Evolutionary conservation across 2,329 filamentous ascomycete species (phyloP).

Genomic region (Colletotrichum higginsianum): DNA sequence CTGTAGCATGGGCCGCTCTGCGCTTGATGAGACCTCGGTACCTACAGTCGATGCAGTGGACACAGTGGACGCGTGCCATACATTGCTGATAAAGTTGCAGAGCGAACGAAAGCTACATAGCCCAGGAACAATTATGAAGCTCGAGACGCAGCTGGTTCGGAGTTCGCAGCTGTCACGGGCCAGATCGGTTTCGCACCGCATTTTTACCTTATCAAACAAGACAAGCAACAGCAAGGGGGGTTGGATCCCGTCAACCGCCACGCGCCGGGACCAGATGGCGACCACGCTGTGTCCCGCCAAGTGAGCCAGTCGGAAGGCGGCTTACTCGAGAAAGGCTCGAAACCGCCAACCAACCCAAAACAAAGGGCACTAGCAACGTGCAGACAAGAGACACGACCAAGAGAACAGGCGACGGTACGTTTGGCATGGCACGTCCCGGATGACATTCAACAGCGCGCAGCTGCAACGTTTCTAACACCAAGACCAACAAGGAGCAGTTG

Average conservation of each 20-base stretch:
- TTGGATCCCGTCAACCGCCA: constrained; percentile 18
- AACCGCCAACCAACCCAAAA: constrained; percentile 32
- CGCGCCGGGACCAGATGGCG: constrained; percentile 30
- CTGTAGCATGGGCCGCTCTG: constrained; percentile 33
- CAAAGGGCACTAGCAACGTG: constrained; percentile 26
- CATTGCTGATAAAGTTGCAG: constrained; percentile 14
- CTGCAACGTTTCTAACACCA: constrained; percentile 18
- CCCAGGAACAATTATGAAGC: constrained; percentile 10
- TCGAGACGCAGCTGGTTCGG: constrained; percentile 17
- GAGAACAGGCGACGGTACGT: background rate
- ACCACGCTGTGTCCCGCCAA: constrained; percentile 19
- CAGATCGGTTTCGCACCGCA: constrained; percentile 24
- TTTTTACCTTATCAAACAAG: constrained; percentile 26
- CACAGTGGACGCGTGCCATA: constrained; percentile 5
- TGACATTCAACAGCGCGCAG: constrained; percentile 11
- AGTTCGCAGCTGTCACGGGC: constrained; percentile 28
- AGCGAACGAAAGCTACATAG: constrained; percentile 12
- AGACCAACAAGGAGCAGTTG: background rate
- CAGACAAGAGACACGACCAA: constrained; percentile 2
- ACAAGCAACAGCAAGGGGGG: constrained; percentile 10
- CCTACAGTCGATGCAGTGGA: constrained; percentile 33
- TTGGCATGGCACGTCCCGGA: constrained; percentile 27
- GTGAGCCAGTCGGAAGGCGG: constrained; percentile 29
- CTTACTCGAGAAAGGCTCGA: constrained; percentile 30
- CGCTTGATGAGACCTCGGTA: constrained; percentile 29